These are phyloP conservation scores for Thalassiosira ordinaria DNA, from an alignment of 352 stramenopile species.

Conservation along the genomic window DNA sequence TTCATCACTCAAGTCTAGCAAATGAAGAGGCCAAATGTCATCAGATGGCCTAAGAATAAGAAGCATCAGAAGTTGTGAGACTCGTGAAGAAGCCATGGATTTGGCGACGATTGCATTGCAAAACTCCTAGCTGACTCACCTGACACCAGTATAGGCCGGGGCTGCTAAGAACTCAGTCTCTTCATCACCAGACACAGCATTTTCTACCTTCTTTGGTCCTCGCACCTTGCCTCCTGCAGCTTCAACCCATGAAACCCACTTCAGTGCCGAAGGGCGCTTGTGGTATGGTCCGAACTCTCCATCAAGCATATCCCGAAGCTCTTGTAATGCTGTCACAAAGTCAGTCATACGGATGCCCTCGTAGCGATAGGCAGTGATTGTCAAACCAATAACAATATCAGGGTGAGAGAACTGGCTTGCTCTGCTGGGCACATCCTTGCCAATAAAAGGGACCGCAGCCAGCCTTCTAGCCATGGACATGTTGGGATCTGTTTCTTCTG, in stretches of 20 bases:
- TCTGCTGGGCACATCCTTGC: constrained; percentile 98
- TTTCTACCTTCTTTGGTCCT: constrained; percentile 81
- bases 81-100: not conserved
- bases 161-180: constrained; percentile 60
- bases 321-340: constrained; percentile 86
- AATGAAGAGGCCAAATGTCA: constrained; percentile 94
- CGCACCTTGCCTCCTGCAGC: constrained; percentile 88
- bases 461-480: constrained; percentile 94
- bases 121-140: not conserved
- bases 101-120: not conserved
- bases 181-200: constrained; percentile 59
- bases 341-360: constrained; percentile 89
- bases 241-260: constrained; percentile 89
- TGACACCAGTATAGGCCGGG: constrained; percentile 59
- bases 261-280: constrained; percentile 86
- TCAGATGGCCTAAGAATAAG: constrained; percentile 63
- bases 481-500: constrained; percentile 87
- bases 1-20: constrained; percentile 96
- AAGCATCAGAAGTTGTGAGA: not conserved
- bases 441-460: constrained; percentile 98
- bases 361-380: constrained; percentile 90
- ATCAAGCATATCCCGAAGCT: constrained; percentile 89
- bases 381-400: constrained; percentile 92
- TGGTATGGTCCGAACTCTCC: constrained; percentile 90
- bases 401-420: constrained; percentile 99